Evolutionary conservation across 2,329 filamentous ascomycete species (phyloP).

Genomic region (Colletotrichum aenigma): DNA sequence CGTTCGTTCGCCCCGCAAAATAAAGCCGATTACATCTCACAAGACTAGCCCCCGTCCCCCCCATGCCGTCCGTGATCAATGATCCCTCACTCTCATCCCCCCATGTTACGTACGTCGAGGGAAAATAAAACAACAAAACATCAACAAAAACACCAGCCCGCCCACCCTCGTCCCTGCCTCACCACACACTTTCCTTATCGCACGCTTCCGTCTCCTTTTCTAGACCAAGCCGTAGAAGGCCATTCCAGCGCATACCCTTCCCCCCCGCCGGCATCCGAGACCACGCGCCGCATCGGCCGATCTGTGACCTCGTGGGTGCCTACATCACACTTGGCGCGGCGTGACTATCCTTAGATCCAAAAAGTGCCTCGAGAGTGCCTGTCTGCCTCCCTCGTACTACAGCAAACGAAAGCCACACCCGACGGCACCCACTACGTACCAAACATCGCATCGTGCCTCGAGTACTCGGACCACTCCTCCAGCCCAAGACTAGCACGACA

Average conservation of each 20-base stretch:
- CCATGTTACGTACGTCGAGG: neutral
- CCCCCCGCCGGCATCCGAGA: neutral
- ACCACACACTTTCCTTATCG: neutral
- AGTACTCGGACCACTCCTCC: slow-evolving; percentile 5
- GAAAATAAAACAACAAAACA: neutral
- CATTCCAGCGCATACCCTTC: neutral
- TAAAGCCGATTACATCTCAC: neutral
- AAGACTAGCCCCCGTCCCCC: neutral
- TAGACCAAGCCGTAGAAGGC: neutral
- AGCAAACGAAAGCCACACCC: neutral
- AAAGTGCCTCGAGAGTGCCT: neutral
- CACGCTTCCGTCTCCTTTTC: neutral
- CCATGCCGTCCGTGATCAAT: neutral
- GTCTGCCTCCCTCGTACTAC: neutral
- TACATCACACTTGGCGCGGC: slow-evolving; percentile 6
- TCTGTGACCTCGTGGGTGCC: slow-evolving; percentile 17
- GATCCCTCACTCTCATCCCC: neutral
- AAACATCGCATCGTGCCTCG: neutral
- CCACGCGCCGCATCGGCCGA: slow-evolving; percentile 15
- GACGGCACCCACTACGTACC: neutral
- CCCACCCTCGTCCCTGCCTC: neutral
- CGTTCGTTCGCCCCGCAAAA: slow-evolving; percentile 1
- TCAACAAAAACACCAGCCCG: slow-evolving; percentile 5
- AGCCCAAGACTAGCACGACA: slow-evolving; percentile 10
- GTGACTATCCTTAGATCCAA: slow-evolving; percentile 10